Evolutionary conservation across 1,284 basidiomycete genomes (phyloP).

Genomic region (Anthracocystis setariae): DNA sequence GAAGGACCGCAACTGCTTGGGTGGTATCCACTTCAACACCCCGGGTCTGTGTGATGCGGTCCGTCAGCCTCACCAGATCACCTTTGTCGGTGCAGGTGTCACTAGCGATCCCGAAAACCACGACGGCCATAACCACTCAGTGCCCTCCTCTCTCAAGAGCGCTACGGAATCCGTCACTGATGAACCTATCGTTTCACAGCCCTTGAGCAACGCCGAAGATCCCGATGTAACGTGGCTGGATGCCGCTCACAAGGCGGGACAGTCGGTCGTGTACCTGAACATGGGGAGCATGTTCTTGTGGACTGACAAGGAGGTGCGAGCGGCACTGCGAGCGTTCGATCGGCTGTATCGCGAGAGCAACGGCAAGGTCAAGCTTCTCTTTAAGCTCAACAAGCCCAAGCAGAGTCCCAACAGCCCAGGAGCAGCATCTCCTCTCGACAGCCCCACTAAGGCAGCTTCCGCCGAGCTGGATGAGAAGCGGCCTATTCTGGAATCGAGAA

Average conservation of each 20-base stretch:
- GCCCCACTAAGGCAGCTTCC: conserved; percentile 1
- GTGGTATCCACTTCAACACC: conserved; percentile 43
- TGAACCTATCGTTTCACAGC: neutral
- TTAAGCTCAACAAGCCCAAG: conserved; percentile 49
- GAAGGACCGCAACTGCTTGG: conserved; percentile 40
- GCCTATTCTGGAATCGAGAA: conserved; percentile 8
- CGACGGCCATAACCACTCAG: conserved; percentile 2
- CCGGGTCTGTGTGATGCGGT: conserved; percentile 29
- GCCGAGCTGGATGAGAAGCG: conserved; percentile 21
- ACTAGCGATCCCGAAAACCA: conserved; percentile 33
- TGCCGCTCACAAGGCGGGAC: conserved; percentile 33
- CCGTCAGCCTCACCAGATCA: conserved; percentile 34
- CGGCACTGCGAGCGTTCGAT: conserved; percentile 44
- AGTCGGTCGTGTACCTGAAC: conserved; percentile 62
- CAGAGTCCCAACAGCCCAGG: conserved; percentile 19
- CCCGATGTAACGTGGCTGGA: conserved; percentile 52
- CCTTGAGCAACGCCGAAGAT: conserved; percentile 9
- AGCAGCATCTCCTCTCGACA: conserved; percentile 6
- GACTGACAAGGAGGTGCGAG: conserved; percentile 49
- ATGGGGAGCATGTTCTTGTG: conserved; percentile 65
- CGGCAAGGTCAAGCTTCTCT: conserved; percentile 44
- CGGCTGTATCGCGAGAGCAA: conserved; percentile 35
- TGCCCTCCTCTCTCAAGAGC: conserved; percentile 1
- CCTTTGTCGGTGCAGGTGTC: conserved; percentile 28
- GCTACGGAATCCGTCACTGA: conserved; percentile 16